Evolutionary conservation across 306 rosid genomes (phyloP).

Genomic region (Prunus dulcis): DNA sequence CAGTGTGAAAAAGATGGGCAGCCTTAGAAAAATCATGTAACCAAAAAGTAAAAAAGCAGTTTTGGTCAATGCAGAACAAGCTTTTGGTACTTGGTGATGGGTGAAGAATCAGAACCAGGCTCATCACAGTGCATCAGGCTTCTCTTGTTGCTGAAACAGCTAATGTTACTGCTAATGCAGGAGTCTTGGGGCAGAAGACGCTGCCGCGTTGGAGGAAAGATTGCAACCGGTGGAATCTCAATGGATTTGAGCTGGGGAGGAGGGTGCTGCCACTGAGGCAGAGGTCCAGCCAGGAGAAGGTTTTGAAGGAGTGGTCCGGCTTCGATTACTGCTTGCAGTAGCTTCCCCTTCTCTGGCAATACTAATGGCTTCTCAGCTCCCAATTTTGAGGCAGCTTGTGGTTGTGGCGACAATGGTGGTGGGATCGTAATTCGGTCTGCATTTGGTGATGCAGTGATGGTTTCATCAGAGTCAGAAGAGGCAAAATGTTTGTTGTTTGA

Average conservation of each 20-base stretch:
- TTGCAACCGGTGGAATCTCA: constrained; percentile 68
- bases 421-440: constrained; percentile 25
- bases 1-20: constrained; percentile 33
- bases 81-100: constrained; percentile 43
- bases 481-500: constrained; percentile 30
- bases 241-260: constrained; percentile 66
- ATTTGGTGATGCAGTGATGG: constrained; percentile 34
- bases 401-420: constrained; percentile 17
- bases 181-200: constrained; percentile 24
- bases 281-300: constrained; percentile 81
- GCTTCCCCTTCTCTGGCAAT: constrained; percentile 79
- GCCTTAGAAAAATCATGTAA: constrained; percentile 36
- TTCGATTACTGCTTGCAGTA: constrained; percentile 75
- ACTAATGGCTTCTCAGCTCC: constrained; percentile 39
- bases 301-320: constrained; percentile 85
- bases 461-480: constrained; percentile 47
- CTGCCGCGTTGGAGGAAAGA: constrained; percentile 35
- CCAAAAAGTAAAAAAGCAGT: neutral
- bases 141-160: constrained; percentile 38
- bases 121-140: constrained; percentile 27
- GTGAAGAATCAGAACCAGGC: constrained; percentile 15
- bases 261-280: constrained; percentile 92
- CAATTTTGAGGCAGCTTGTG: constrained; percentile 28
- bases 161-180: neutral
- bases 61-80: constrained; percentile 21